Base-by-base conservation (phyloP, 257 asterid species). In the Primulina eburnea region DNA sequence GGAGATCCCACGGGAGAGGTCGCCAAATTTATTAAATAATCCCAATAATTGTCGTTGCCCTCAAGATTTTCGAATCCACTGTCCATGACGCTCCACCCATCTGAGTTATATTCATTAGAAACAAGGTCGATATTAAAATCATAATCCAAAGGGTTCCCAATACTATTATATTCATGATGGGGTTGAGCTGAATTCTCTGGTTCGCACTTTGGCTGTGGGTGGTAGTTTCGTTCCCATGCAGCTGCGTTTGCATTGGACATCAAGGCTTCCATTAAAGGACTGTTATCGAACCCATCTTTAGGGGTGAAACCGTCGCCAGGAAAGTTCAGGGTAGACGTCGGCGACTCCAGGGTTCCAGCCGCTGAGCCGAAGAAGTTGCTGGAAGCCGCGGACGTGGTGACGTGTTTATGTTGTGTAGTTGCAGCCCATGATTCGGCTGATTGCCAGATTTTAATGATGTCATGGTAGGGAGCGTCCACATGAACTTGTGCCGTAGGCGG, bases 391-490 rank as follows among this genome's bases (percentile, higher is more conserved):
- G 78, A 8, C 20, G 78, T 18, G 2, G 76, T 67, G 8, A 32
- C 29, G 70, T 63, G 73, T 59, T 67, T 74, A 43, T 0, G 7
- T 43, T n/a, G 55, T 14, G 12, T 43, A 14, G 17, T 4, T 0
- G 55, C 55, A 12, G 55, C 2, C 66, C 76, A 0, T 78, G 78
- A 38, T 75, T 69, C 20, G 73, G 73, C 83, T 75, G 55, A 75
- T 20, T 74, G 80, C 85, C 81, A 83, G 63, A 70, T 85, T 73
- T 75, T 77, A 43, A 83, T 71, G 47, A 77, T 20, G 77, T 83
- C 87, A 80, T 6, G 69, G 75, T 20, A 64, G 69, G 0, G 67
- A 56, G 6, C 40, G 55, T 12, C 60, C 43, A 9, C 34, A 53
- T n/a, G n/a, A n/a, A 0, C 14, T 18, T 5, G 24, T 4, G 32